Conservation (phyloP, 108 stramenopile species). For the Conticribra guillardii region DNA sequence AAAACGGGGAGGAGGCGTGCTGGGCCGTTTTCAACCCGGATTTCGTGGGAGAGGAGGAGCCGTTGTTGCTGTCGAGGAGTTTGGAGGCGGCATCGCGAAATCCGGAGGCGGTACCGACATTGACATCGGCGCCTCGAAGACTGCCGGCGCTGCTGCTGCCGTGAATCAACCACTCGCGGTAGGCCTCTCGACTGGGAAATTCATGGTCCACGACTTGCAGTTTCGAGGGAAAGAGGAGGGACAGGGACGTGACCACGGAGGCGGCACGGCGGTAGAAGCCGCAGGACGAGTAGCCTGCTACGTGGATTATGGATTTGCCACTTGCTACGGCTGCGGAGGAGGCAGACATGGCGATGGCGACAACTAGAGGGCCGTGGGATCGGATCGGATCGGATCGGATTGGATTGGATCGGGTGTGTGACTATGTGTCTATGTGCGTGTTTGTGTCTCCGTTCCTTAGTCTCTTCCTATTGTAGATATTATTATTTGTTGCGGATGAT, state of each 20-base stretch:
- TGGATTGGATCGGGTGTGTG: too few relatives aligned
- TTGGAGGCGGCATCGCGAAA: slow-evolving; percentile 57
- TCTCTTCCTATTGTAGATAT: too few relatives aligned
- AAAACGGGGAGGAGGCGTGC: slow-evolving; percentile 60
- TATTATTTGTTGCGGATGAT: too few relatives aligned
- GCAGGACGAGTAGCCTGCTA: slow-evolving; percentile 39
- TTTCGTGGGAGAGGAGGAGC: slow-evolving; percentile 54
- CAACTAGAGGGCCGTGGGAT: too few relatives aligned
- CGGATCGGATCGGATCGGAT: too few relatives aligned
- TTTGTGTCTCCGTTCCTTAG: too few relatives aligned
- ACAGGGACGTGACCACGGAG: slow-evolving; percentile 71
- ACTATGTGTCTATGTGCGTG: too few relatives aligned
- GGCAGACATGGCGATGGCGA: slow-evolving; percentile 6
- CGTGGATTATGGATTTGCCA: slow-evolving; percentile 8
- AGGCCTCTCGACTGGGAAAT: slow-evolving; percentile 69
- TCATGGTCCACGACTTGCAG: slow-evolving; percentile 74
- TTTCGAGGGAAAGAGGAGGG: slow-evolving; percentile 78
- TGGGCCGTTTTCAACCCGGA: slow-evolving; percentile 2
- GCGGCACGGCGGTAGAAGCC: slow-evolving; percentile 84
- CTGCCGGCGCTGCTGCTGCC: slow-evolving; percentile 26
- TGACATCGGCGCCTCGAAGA: slow-evolving; percentile 15
- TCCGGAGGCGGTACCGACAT: slow-evolving; percentile 21
- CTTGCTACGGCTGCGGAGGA: slow-evolving; percentile 7
- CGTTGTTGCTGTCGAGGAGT: slow-evolving; percentile 46
- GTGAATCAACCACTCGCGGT: slow-evolving; percentile 81